Evolutionary conservation across 2,329 filamentous ascomycete genomes (phyloP).

Genomic region (Teratosphaeriaceae sp.): DNA sequence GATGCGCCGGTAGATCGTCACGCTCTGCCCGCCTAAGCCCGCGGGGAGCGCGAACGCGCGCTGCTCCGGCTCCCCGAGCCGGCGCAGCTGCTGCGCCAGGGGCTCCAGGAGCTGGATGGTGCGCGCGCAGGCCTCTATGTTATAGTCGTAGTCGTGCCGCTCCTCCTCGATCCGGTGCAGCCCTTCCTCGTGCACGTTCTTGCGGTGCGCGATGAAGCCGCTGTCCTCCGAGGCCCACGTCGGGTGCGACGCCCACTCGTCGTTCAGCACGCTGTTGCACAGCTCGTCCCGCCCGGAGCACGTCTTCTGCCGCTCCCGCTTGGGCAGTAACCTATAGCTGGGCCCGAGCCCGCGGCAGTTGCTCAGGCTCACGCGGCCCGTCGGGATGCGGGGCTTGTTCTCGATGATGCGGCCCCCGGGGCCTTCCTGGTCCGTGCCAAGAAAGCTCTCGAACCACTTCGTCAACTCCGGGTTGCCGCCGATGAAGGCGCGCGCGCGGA

Average conservation of each 20-base stretch:
- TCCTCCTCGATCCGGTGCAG: slow-evolving; percentile 97
- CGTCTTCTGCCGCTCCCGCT: slow-evolving; percentile 80
- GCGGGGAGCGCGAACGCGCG: slow-evolving; percentile 74
- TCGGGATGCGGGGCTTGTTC: slow-evolving; percentile 67
- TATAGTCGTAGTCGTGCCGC: slow-evolving; percentile 96
- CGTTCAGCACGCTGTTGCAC: slow-evolving; percentile 87
- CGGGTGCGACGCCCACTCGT: slow-evolving; percentile 97
- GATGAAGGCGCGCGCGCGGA: slow-evolving; percentile 79
- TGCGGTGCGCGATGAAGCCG: slow-evolving; percentile 93
- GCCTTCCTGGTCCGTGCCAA: slow-evolving; percentile 70
- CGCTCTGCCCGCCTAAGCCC: slow-evolving; percentile 84
- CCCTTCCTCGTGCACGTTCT: slow-evolving; percentile 91
- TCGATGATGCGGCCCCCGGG: slow-evolving; percentile 74
- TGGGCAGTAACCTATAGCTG: slow-evolving; percentile 88
- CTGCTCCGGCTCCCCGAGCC: slow-evolving; percentile 56
- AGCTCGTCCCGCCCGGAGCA: slow-evolving; percentile 94
- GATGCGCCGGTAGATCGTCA: slow-evolving; percentile 93
- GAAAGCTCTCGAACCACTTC: slow-evolving; percentile 77
- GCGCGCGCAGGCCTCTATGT: slow-evolving; percentile 90
- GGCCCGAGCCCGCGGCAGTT: slow-evolving; percentile 95
- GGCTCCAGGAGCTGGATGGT: slow-evolving; percentile 96
- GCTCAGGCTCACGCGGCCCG: slow-evolving; percentile 80
- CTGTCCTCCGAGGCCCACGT: slow-evolving; percentile 99
- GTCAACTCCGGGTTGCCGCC: slow-evolving; percentile 85
- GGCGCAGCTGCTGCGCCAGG: slow-evolving; percentile 81